Evolutionary conservation across 192 early-diverging fungal genomes (phyloP), one percentile per base, ranked within the genome.

Genomic region (Endogone sp.): DNA sequence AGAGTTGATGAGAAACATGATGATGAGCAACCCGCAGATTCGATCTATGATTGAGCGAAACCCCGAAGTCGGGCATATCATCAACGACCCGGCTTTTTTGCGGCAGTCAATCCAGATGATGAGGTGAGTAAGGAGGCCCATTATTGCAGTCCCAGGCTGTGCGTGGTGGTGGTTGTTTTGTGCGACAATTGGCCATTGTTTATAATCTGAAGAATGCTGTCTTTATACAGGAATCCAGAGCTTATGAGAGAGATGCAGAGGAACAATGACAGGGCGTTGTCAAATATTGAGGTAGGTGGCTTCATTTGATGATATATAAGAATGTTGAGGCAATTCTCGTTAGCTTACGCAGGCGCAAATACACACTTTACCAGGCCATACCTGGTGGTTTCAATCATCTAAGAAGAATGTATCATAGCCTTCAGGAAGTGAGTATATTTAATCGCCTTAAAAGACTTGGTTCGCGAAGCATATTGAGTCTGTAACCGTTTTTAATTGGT

Each of bases 341-440:
- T n/a, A n/a, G n/a, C n/a, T n/a, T n/a, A n/a, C n/a, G n/a, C n/a
- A n/a, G n/a, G n/a, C n/a, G n/a, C n/a, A 55, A 65, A 37, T 10
- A 37, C 10, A 37, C 3, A 66, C 6, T 6, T 21, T 55, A 56
- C 24, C 60, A 76, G 75, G 83, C 84, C 62, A 77, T 88, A 57
- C 87, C 87, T 13, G 87, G 87, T 28, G 87, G 87, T 56, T 88
- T 88, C 63, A 86, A 88, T 64, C 85, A 86, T 74, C 74, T 88
- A 29, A 79, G 82, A 32, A 64, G 85, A 21, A 78, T 88, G 80
- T 85, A 87, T 66, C 78, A 76, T 54, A 81, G 77, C 29, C 58
- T 88, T 29, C 83, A 88, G 70, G 37, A 44, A 13, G 37, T 44
- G 6, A 13, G 37, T 44, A 44, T 44, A 8, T 8, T 44, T 8